Conservation (phyloP, 305 asterid species). For the Fraxinus nigra region DNA sequence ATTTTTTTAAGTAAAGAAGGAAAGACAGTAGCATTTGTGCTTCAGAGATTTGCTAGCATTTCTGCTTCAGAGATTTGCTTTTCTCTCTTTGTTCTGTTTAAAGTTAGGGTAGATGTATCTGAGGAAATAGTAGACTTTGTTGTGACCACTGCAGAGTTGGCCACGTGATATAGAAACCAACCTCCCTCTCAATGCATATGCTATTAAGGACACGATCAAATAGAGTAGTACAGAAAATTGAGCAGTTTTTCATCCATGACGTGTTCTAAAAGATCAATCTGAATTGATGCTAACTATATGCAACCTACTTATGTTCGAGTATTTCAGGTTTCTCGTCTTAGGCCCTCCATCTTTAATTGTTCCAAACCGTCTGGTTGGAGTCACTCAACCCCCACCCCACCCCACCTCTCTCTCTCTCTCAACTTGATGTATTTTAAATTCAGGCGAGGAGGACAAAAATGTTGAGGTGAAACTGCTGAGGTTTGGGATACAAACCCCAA, state of each 20-base stretch:
- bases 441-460: constrained; percentile 63
- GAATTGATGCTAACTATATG: background rate
- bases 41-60: too few relatives aligned
- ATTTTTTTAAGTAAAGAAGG: background rate
- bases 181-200: background rate
- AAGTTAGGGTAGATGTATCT: background rate
- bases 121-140: background rate
- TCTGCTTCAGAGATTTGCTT: background rate
- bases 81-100: background rate
- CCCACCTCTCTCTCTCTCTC: background rate
- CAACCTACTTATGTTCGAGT: background rate
- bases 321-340: background rate
- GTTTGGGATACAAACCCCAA: constrained; percentile 28
- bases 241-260: background rate
- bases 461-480: constrained; percentile 52
- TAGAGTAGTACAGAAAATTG: background rate
- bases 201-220: background rate
- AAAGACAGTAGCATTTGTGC: background rate
- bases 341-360: background rate
- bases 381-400: background rate
- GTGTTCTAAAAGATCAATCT: background rate
- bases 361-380: background rate
- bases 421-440: constrained; percentile 6
- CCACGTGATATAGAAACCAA: background rate
- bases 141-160: background rate